Conservation (phyloP, 768 basidiomycete genomes). For the Rhizopogon rudus region DNA sequence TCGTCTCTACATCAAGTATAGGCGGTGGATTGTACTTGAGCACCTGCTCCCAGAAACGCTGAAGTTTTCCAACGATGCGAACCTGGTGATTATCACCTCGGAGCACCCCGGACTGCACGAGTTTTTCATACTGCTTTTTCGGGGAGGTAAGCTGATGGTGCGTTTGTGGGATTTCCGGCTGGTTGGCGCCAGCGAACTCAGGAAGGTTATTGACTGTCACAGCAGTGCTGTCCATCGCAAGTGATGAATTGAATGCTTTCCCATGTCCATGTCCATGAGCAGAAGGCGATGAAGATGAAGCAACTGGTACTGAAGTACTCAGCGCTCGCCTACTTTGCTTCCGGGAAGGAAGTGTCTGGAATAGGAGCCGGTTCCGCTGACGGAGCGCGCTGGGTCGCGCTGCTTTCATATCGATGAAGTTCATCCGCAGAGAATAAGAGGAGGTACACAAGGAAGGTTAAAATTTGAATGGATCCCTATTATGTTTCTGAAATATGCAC, state of each 20-base stretch:
- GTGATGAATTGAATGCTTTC: slow-evolving; percentile 1
- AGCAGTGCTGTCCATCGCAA: background rate
- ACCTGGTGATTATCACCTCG: slow-evolving; percentile 81
- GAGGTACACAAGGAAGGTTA: background rate
- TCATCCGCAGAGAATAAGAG: background rate
- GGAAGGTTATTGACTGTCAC: background rate
- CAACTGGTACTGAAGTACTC: background rate
- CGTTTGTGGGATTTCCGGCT: background rate
- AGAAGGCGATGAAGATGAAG: background rate
- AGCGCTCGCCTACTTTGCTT: background rate
- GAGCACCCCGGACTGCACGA: slow-evolving; percentile 50
- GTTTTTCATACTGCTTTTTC: slow-evolving; percentile 38
- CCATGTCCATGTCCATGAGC: background rate
- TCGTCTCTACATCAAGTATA: slow-evolving; percentile 37
- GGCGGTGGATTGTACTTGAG: slow-evolving; percentile 64
- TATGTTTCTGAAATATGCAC: no score
- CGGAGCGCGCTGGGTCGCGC: background rate
- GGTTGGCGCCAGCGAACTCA: background rate
- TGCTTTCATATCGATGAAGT: background rate
- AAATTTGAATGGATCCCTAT: no score
- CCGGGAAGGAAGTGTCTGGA: background rate
- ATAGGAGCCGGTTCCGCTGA: background rate
- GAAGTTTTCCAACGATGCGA: slow-evolving; percentile 76
- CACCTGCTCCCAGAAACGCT: slow-evolving; percentile 73
- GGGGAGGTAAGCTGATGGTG: slow-evolving; percentile 10